These are phyloP conservation scores for Aspergillus mulundensis DNA, from an alignment of 495 filamentous ascomycete species.

Conservation along the genomic window DNA sequence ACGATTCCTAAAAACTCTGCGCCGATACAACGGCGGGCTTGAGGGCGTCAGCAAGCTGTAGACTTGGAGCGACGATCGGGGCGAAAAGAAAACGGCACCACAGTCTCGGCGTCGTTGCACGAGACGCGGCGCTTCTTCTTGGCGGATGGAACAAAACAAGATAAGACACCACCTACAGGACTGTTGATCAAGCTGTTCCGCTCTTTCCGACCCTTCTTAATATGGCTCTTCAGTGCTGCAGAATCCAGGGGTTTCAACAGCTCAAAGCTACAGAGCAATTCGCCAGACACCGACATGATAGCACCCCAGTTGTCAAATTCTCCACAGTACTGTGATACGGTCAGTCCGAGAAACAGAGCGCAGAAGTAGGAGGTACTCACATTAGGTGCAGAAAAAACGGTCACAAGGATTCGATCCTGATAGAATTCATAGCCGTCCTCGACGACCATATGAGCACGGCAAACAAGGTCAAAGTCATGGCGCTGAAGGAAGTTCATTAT, in stretches of 20 bases:
- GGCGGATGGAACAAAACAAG: slow-evolving; percentile 20
- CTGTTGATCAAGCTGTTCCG: slow-evolving; percentile 88
- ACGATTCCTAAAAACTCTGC: slow-evolving; percentile 41
- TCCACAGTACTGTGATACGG: slow-evolving; percentile 75
- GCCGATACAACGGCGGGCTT: slow-evolving; percentile 47
- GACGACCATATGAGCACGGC: slow-evolving; percentile 98
- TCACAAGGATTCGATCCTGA: slow-evolving; percentile 90
- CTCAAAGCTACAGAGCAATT: slow-evolving; percentile 96
- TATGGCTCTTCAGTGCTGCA: slow-evolving; percentile 95
- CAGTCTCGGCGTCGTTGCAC: slow-evolving; percentile 28
- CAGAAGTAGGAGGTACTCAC: slow-evolving; percentile 51
- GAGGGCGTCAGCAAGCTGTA: slow-evolving; percentile 21
- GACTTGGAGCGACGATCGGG: slow-evolving; percentile 6
- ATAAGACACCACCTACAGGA: slow-evolving; percentile 61
- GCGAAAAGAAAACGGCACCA: slow-evolving; percentile 13
- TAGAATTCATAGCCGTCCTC: slow-evolving; percentile 99
- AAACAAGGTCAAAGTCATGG: slow-evolving; percentile 97
- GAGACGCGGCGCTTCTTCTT: slow-evolving; percentile 20
- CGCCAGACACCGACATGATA: slow-evolving; percentile 93
- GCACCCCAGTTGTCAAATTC: slow-evolving; percentile 99
- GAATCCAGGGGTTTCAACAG: slow-evolving; percentile 94
- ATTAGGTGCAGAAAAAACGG: slow-evolving; percentile 96
- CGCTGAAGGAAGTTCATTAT: slow-evolving; percentile 93
- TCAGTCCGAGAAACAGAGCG: slow-evolving; percentile 15
- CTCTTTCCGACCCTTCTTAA: slow-evolving; percentile 96